Evolutionary conservation across 768 basidiomycete species (phyloP), one percentile per base, ranked within the genome.

Genomic region (Russula brevipes): DNA sequence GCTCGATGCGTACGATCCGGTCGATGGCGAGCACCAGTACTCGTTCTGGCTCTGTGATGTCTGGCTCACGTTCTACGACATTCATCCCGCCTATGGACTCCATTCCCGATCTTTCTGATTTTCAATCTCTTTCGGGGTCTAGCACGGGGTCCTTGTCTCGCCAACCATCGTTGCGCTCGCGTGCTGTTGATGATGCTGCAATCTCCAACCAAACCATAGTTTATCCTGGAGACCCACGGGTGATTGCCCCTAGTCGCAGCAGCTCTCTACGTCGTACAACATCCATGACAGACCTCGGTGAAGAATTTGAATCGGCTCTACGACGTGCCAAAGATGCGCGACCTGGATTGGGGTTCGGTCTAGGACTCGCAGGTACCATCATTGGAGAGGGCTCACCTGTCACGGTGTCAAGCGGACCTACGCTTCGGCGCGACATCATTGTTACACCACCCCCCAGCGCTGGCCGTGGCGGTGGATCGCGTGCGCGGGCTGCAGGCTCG

Each of bases 31-130:
- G 78, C 35, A 80, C 73, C 6, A 73, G 73, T 5, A 76, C 80
- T 1, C 75, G 71, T 6, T 77, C 78, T 2, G 80, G 88, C 2
- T 88, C 88, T 9, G 54, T 36, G 5, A 81, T 85, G 0, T 88
- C 78, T 3, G 83, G 89, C 2, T 89, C 87, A 3, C 81, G 86
- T 1, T 88, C 87, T 3, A 91, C 89, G 1, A 82, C 86, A 39
- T 92, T 88, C 69, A 83, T 92, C 1, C 90, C 90, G 0, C 89
- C 90, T 0, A 72, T 91, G n/a, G 79, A 83, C 58, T 79, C 81
- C 2, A 78, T 91, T 35, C 86, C 86, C 0, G 88, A 89, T 19
- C 80, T 92, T 12, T 85, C 86, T 0, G 89, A 91, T 63, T 73
- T 87, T 61, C 71, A 76, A 12, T 78, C 80, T 0, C 66, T 75